phyloP scores from a whole-genome alignment of 768 basidiomycete species.

The Tulasnella sp. region DNA sequence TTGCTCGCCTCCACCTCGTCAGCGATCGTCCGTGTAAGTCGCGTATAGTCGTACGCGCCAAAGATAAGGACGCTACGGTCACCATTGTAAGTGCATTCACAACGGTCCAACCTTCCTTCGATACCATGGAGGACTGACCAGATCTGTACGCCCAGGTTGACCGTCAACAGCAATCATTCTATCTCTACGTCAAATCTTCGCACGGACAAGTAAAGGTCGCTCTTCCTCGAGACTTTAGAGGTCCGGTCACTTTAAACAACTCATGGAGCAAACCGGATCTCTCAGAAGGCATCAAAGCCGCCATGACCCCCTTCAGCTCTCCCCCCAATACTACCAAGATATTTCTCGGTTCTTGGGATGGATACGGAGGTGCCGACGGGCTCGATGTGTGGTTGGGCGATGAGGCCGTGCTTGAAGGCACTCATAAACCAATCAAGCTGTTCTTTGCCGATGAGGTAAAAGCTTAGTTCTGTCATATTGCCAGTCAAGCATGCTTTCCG shows the following conservation, averaged over 20 bases:
- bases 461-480: background rate
- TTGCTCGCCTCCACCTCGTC: slow-evolving; percentile 15
- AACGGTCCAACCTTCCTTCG: background rate
- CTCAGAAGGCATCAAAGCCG: background rate
- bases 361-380: background rate
- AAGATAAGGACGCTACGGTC: slow-evolving; percentile 17
- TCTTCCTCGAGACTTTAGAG: slow-evolving; percentile 31
- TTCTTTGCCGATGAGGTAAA: slow-evolving; percentile 10
- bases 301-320: slow-evolving; percentile 3
- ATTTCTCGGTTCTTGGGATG: background rate
- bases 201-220: slow-evolving; percentile 17
- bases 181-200: background rate
- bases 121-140: background rate
- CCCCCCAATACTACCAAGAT: background rate
- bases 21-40: background rate
- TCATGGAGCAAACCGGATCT: background rate
- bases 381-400: background rate
- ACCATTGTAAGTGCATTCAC: slow-evolving; percentile 4
- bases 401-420: background rate
- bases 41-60: background rate
- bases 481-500: background rate
- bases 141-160: background rate
- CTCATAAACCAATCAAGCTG: slow-evolving; percentile 11
- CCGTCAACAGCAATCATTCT: background rate
- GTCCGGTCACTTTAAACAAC: slow-evolving; percentile 4